Percentiles rank a stretch among this genome's conserved stretches.
These are phyloP conservation scores for Astrothelium subdiscretum DNA, from an alignment of 495 filamentous ascomycete species.

Conservation along the genomic window DNA sequence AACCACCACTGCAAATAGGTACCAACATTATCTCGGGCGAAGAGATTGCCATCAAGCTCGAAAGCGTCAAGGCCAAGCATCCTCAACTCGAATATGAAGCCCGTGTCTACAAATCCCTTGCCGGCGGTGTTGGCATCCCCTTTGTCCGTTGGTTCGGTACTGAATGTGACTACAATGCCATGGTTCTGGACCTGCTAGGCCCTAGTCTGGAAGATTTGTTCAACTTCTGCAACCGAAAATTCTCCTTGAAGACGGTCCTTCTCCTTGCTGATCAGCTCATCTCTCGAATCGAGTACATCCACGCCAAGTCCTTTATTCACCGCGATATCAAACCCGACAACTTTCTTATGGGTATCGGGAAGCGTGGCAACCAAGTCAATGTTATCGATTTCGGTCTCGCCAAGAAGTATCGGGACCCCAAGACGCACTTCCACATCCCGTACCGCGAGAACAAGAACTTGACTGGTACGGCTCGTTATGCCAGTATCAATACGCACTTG, in stretches of 20 bases:
- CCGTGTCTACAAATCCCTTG: slow-evolving; percentile 98
- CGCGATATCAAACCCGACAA: slow-evolving; percentile 99
- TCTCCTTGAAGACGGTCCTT: slow-evolving; percentile 98
- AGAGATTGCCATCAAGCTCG: slow-evolving; percentile 99
- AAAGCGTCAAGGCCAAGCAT: slow-evolving; percentile 99
- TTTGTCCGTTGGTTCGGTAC: slow-evolving; percentile 99
- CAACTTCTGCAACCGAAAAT: slow-evolving; percentile 99
- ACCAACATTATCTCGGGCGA: slow-evolving; percentile 99
- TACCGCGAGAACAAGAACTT: slow-evolving; percentile 99
- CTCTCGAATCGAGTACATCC: slow-evolving; percentile 99
- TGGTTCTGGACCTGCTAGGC: slow-evolving; percentile 97
- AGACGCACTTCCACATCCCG: slow-evolving; percentile 99
- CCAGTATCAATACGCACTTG: slow-evolving; percentile 97
- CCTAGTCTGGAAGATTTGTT: slow-evolving; percentile 99
- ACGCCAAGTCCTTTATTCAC: slow-evolving; percentile 99
- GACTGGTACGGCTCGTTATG: slow-evolving; percentile 97
- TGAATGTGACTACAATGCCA: slow-evolving; percentile 99
- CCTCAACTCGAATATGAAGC: slow-evolving; percentile 99
- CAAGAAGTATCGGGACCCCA: slow-evolving; percentile 99
- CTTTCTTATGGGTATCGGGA: slow-evolving; percentile 99
- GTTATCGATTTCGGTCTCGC: slow-evolving; percentile 99
- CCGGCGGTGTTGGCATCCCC: slow-evolving; percentile 95
- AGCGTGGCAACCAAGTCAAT: slow-evolving; percentile 99
- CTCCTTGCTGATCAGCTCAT: slow-evolving; percentile 97
- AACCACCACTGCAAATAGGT: slow-evolving; percentile 36